A percentile compares a stretch with the other conserved stretches of the same genome.
Conservation (phyloP, 2,329 filamentous ascomycete species). For the Calonectria multiphialidica region DNA sequence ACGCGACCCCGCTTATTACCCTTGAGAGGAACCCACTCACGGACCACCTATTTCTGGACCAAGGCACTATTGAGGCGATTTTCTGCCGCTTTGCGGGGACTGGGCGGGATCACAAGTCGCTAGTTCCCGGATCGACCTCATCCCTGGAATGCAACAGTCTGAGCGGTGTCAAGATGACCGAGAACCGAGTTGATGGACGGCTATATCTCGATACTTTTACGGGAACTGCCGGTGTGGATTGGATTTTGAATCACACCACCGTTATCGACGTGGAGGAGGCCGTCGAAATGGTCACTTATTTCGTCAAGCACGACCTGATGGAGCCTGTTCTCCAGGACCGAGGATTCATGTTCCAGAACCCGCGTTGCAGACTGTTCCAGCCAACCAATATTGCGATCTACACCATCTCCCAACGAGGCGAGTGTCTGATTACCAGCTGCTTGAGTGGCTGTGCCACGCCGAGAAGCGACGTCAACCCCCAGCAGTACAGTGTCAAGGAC, state of each 20-base stretch:
- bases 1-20: conserved; percentile 88
- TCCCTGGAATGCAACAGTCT: conserved; percentile 58
- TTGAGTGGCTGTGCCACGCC: conserved; percentile 69
- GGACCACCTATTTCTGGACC: conserved; percentile 89
- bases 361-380: conserved; percentile 76
- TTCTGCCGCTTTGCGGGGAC: conserved; percentile 90
- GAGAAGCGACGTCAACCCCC: conserved; percentile 52
- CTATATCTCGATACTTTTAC: conserved; percentile 87
- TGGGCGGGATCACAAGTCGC: conserved; percentile 76
- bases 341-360: conserved; percentile 72
- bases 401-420: conserved; percentile 84
- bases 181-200: conserved; percentile 83
- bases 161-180: conserved; percentile 79
- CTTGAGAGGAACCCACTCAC: conserved; percentile 85
- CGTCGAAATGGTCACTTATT: conserved; percentile 84
- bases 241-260: conserved; percentile 96
- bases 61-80: conserved; percentile 90
- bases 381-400: conserved; percentile 91
- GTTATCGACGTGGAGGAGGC: conserved; percentile 92
- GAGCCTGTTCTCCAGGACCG: conserved; percentile 78
- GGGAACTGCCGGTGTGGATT: conserved; percentile 75
- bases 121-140: not conserved
- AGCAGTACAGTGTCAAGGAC: conserved; percentile 75
- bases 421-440: conserved; percentile 68
- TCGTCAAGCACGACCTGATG: conserved; percentile 88